Base-by-base conservation (phyloP, 129 eudicot genomes). In the Erigeron canadensis region DNA sequence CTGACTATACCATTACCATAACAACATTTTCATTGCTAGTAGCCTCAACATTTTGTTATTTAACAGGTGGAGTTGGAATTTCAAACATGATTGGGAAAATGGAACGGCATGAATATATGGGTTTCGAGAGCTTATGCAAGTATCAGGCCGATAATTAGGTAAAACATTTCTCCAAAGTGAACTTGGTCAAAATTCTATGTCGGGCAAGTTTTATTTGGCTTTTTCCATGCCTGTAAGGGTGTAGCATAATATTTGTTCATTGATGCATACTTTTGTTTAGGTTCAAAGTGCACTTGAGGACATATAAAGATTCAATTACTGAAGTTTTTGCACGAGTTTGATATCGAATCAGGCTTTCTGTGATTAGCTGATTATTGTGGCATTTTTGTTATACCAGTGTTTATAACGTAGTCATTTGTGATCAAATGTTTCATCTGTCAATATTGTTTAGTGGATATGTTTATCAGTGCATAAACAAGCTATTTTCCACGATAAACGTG, bases 1-100 rank as follows among this genome's bases (percentile, higher is more conserved):
- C n/a, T 39, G 15, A 46, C 48, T n/a, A 68, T 10, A 68, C 18
- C 34, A 28, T 28, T 0, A 28, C 50, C 50, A 53, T 34, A 11
- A 39, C 17, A 51, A 0, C 16, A 54, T 71, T 8, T 39, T 37
- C 56, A 58, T 68, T 57, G n/a, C n/a, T n/a, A n/a, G n/a, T n/a
- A n/a, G n/a, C n/a, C n/a, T n/a, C n/a, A n/a, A n/a, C n/a, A n/a
- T n/a, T n/a, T n/a, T n/a, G n/a, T n/a, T n/a, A n/a, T 0, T 15
- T 39, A 8, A 78, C 76, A 93, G 98, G 98, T 56, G 98, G 98
- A 65, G 96, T 93, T 77, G 98, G 98, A 55, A 85, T 93, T 72
- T 81, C 86, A 15, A 86, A 93, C 85, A 93, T 90, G 95, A 89
- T 93, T 38, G 81, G 76, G 70, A 89, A 89, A 88, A 64, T 94